These are phyloP conservation scores for Adiantum capillusveneris DNA, from an alignment of 75 land plant genomes.

Conservation along the genomic window DNA sequence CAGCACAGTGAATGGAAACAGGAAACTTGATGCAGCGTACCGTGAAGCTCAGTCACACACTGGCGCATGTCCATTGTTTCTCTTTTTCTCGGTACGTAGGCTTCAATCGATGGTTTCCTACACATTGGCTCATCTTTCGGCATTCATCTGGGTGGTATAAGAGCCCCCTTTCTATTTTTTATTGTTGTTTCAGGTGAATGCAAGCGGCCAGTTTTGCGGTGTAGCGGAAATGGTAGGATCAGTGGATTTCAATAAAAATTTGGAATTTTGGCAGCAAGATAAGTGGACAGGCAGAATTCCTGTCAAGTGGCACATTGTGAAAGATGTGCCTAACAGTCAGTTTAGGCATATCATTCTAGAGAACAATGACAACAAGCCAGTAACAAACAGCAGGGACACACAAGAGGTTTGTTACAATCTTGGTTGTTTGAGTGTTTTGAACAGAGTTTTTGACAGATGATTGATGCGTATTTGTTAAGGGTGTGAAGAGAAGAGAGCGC, in stretches of 20 bases:
- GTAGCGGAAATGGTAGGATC: constrained; percentile 64
- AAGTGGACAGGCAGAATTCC: constrained; percentile 65
- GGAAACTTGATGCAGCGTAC: constrained; percentile 76
- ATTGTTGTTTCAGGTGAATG: constrained; percentile 45
- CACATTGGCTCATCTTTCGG: not conserved
- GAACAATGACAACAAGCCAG: constrained; percentile 65
- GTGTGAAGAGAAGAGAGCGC: too few relatives aligned
- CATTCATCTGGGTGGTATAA: not conserved
- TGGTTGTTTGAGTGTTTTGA: too few relatives aligned
- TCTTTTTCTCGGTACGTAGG: constrained; percentile 76
- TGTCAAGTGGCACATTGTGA: constrained; percentile 64
- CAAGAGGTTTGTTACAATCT: constrained; percentile 26
- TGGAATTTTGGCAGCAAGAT: constrained; percentile 71
- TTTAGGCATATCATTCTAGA: constrained; percentile 60
- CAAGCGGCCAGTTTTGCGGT: constrained; percentile 70
- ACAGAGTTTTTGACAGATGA: not conserved
- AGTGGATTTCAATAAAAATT: constrained; percentile 52
- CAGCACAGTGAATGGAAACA: constrained; percentile 89
- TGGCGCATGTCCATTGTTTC: constrained; percentile 72
- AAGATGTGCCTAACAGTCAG: constrained; percentile 60
- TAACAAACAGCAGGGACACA: constrained; percentile 58
- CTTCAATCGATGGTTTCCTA: too few relatives aligned
- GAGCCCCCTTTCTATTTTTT: not conserved
- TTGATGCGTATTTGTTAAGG: too few relatives aligned
- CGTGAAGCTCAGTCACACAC: constrained; percentile 54